Evolutionary conservation across 805 yeast species (phyloP).

Genomic region (Lipomyces sp.): DNA sequence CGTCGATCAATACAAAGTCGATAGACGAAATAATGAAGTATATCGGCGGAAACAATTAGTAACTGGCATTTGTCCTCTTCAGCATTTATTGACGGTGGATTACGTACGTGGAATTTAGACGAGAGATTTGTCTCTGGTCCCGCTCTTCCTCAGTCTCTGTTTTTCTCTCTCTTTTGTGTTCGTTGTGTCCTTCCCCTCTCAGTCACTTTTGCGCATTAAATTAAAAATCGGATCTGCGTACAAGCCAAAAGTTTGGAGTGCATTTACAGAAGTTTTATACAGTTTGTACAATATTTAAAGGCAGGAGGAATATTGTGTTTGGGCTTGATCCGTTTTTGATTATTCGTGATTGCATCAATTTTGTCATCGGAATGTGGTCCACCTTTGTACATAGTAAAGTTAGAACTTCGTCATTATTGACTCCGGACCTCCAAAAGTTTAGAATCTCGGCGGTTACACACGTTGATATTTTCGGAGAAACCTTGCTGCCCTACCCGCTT

Average conservation of each 20-base stretch:
- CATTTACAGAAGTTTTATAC: not conserved
- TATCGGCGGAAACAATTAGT: slow-evolving; percentile 63
- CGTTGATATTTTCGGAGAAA: too few relatives aligned
- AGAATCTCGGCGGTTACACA: too few relatives aligned
- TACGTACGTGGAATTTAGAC: not conserved
- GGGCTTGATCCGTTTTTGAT: not conserved
- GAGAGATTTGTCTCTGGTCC: not conserved
- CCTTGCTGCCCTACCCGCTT: too few relatives aligned
- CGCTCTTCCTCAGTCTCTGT: too few relatives aligned
- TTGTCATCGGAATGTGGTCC: too few relatives aligned
- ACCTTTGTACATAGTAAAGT: not conserved
- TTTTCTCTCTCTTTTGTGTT: too few relatives aligned
- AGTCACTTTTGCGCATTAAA: not conserved
- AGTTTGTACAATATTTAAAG: not conserved
- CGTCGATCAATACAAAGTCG: slow-evolving; percentile 50
- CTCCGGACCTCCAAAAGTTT: too few relatives aligned
- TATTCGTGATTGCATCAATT: not conserved
- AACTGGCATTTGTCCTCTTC: not conserved
- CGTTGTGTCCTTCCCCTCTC: not conserved
- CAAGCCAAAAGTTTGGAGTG: not conserved
- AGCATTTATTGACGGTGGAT: not conserved
- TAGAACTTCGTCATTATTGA: too few relatives aligned
- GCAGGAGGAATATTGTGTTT: not conserved
- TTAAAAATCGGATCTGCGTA: not conserved
- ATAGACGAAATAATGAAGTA: slow-evolving; percentile 74